These are phyloP conservation scores for Apophysomyces elegans DNA, from an alignment of 371 early-diverging fungal species.

Conservation along the genomic window DNA sequence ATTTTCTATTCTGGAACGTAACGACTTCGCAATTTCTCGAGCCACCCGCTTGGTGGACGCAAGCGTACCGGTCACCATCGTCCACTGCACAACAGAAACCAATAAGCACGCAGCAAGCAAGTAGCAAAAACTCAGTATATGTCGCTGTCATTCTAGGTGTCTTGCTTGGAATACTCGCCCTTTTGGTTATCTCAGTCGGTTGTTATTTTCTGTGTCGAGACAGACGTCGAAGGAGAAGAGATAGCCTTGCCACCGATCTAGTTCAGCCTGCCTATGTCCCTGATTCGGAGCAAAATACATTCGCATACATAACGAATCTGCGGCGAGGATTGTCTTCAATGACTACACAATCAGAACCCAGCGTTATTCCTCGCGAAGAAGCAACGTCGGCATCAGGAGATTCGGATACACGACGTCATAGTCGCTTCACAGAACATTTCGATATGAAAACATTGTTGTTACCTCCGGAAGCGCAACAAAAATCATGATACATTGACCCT, in stretches of 20 bases:
- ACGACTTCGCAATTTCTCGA: constrained; percentile 3
- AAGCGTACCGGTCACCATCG: neutral
- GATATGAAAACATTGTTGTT: constrained; percentile 5
- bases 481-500: too few relatives aligned
- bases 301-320: constrained; percentile 12
- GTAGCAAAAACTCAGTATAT: neutral
- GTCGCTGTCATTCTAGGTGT: constrained; percentile 17
- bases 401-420: constrained; percentile 8
- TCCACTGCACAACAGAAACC: neutral
- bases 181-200: neutral
- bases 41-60: constrained; percentile 16
- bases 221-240: constrained; percentile 4
- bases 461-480: neutral
- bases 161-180: constrained; percentile 12
- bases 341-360: constrained; percentile 1
- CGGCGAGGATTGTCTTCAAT: constrained; percentile 17
- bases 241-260: neutral
- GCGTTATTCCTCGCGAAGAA: constrained; percentile 6
- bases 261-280: neutral
- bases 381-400: constrained; percentile 9
- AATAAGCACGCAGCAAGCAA: neutral
- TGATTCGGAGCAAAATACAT: neutral
- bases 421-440: constrained; percentile 23
- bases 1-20: constrained; percentile 19
- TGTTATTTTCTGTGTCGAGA: constrained; percentile 7